A percentile compares a stretch with the other conserved stretches of the same genome.
These are phyloP conservation scores for Sarcodon aspratus DNA, from an alignment of 768 basidiomycete species.

Conservation along the genomic window DNA sequence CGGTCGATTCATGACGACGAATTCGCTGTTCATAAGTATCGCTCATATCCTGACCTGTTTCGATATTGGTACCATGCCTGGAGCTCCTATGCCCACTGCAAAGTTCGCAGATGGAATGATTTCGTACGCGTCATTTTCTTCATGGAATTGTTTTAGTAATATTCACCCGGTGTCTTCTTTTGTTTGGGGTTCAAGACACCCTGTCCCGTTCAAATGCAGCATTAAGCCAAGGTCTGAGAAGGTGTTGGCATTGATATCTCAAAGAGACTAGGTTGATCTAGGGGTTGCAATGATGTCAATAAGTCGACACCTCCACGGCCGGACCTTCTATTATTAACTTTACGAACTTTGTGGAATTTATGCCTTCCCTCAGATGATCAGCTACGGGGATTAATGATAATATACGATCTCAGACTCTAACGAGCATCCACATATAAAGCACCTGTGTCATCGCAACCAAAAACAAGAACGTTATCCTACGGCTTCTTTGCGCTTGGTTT, in stretches of 20 bases:
- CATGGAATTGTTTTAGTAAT: neutral
- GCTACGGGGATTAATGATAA: too few species aligned
- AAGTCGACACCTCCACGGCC: too few species aligned
- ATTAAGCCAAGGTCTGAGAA: slow-evolving; percentile 15
- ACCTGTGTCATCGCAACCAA: slow-evolving; percentile 75
- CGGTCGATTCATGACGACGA: slow-evolving; percentile 12
- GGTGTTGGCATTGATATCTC: slow-evolving; percentile 8
- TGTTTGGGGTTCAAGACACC: slow-evolving; percentile 10
- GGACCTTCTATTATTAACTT: too few species aligned
- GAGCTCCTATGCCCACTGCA: neutral
- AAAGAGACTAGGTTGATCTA: too few species aligned
- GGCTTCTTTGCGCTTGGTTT: slow-evolving; percentile 60
- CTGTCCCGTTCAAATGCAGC: slow-evolving; percentile 16
- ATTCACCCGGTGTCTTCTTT: too few species aligned
- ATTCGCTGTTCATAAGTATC: slow-evolving; percentile 1
- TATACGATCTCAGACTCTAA: slow-evolving; percentile 35
- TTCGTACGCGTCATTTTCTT: neutral
- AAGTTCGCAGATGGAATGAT: neutral
- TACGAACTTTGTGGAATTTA: too few species aligned
- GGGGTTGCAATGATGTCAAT: too few species aligned
- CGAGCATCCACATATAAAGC: slow-evolving; percentile 77
- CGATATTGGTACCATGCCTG: slow-evolving; percentile 5
- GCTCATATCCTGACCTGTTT: slow-evolving; percentile 5
- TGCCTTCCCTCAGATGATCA: too few species aligned
- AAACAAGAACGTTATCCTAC: slow-evolving; percentile 84